A percentile compares a stretch with the other conserved stretches of the same genome.
phyloP scores from a whole-genome alignment of 495 filamentous ascomycete genomes.

The Apiosordaria backusii region DNA sequence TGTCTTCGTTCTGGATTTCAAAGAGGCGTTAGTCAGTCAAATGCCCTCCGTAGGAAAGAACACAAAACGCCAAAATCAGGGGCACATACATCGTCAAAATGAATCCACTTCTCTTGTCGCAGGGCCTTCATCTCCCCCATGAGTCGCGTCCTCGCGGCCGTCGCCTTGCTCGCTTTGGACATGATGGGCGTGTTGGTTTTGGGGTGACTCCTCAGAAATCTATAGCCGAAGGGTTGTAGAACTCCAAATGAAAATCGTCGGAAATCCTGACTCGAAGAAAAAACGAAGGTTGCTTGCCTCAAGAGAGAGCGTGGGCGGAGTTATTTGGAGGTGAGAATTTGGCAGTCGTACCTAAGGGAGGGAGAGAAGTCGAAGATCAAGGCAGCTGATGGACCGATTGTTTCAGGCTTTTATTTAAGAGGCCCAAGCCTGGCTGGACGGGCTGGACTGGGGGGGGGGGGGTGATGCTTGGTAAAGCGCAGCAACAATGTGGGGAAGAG shows the following conservation, averaged over 20 bases:
- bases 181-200: not conserved
- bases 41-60: no score
- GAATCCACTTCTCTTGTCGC: constrained; percentile 85
- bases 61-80: not conserved
- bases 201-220: not conserved
- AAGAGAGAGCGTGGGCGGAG: not conserved
- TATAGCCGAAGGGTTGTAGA: not conserved
- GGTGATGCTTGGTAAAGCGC: not conserved
- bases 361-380: not conserved
- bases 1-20: constrained; percentile 54
- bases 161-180: constrained; percentile 9
- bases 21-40: constrained; percentile 8
- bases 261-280: no score
- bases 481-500: not conserved
- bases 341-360: no score
- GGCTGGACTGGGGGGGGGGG: not conserved
- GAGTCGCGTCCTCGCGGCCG: constrained; percentile 70
- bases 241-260: not conserved
- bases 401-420: not conserved
- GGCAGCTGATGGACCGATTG: not conserved
- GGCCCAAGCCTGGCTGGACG: not conserved
- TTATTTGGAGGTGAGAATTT: not conserved
- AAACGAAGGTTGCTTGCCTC: not conserved
- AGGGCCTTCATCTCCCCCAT: constrained; percentile 86
- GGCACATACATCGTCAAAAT: constrained; percentile 56